These are phyloP conservation scores for Linnemannia elongata DNA, from an alignment of 192 early-diverging fungal species.

Conservation along the genomic window DNA sequence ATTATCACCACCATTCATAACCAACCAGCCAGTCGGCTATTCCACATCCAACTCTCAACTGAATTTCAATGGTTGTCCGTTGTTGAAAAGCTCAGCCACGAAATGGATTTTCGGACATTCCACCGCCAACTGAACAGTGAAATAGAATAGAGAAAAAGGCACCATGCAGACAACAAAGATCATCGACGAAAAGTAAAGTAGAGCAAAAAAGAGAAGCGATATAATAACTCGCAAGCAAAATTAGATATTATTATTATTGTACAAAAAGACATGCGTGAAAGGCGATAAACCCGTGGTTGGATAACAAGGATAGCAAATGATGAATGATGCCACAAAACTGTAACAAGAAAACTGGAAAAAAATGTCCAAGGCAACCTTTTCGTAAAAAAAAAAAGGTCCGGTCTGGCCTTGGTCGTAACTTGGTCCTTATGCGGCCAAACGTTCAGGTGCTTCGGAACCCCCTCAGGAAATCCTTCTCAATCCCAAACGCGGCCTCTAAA, in stretches of 20 bases:
- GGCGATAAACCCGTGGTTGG: background rate
- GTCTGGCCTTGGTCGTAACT: background rate
- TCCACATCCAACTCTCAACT: background rate
- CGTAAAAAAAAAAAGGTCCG: background rate
- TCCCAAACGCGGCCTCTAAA: constrained; percentile 44
- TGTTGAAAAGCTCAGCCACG: background rate
- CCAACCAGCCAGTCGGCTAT: background rate
- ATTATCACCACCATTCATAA: background rate
- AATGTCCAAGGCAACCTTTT: background rate
- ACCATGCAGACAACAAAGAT: background rate
- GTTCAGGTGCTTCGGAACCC: constrained; percentile 35
- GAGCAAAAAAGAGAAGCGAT: background rate
- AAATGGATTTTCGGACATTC: background rate
- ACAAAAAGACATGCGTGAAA: background rate
- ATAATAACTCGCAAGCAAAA: too few relatives aligned
- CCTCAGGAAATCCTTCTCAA: constrained; percentile 38
- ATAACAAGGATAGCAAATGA: constrained; percentile 9
- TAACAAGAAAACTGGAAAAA: background rate
- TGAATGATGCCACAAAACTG: constrained; percentile 7
- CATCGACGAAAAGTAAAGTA: background rate
- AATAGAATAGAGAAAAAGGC: too few relatives aligned
- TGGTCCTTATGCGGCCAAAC: constrained; percentile 24
- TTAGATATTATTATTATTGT: constrained; percentile 1
- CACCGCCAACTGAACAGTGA: too few relatives aligned
- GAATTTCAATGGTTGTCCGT: background rate